A percentile compares a stretch with the other conserved stretches of the same genome.
These are phyloP conservation scores for Panellus pusillus DNA, from an alignment of 768 basidiomycete species.

Conservation along the genomic window DNA sequence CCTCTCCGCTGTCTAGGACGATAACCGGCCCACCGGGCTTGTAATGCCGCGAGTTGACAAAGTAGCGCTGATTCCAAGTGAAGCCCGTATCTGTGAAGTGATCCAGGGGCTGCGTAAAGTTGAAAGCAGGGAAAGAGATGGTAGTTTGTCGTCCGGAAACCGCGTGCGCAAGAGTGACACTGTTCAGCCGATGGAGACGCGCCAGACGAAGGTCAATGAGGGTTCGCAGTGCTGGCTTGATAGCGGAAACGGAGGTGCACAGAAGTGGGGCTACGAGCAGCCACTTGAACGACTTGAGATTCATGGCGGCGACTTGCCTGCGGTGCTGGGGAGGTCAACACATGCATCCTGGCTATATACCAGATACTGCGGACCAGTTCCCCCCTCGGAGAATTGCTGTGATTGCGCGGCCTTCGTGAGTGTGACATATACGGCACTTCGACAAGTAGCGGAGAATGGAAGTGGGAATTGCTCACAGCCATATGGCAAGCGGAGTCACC, in stretches of 20 bases:
- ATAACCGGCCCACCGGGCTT: slow-evolving; percentile 79
- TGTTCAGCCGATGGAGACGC: slow-evolving; percentile 12
- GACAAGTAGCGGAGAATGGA: not conserved
- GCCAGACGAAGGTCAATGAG: slow-evolving; percentile 14
- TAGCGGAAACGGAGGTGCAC: slow-evolving; percentile 11
- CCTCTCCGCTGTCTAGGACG: slow-evolving; percentile 92
- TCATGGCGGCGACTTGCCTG: slow-evolving; percentile 9
- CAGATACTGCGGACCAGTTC: not conserved
- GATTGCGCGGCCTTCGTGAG: not conserved
- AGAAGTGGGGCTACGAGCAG: slow-evolving; percentile 7
- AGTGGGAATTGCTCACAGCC: slow-evolving; percentile 3
- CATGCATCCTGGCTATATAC: not conserved
- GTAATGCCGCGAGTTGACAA: slow-evolving; percentile 86
- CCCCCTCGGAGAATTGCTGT: slow-evolving; percentile 2
- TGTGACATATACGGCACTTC: too few species aligned
- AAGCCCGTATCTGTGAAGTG: slow-evolving; percentile 62
- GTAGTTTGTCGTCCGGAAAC: slow-evolving; percentile 13
- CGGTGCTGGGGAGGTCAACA: slow-evolving; percentile 4
- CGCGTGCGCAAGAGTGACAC: slow-evolving; percentile 1
- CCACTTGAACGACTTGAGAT: slow-evolving; percentile 9
- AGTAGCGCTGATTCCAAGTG: slow-evolving; percentile 87
- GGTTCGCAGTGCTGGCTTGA: slow-evolving; percentile 10
- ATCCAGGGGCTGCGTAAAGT: slow-evolving; percentile 81
- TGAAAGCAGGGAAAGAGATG: slow-evolving; percentile 12
- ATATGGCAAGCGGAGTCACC: slow-evolving; percentile 8